These are phyloP conservation scores for Penicillium angulare DNA, from an alignment of 495 filamentous ascomycete species.

Conservation along the genomic window DNA sequence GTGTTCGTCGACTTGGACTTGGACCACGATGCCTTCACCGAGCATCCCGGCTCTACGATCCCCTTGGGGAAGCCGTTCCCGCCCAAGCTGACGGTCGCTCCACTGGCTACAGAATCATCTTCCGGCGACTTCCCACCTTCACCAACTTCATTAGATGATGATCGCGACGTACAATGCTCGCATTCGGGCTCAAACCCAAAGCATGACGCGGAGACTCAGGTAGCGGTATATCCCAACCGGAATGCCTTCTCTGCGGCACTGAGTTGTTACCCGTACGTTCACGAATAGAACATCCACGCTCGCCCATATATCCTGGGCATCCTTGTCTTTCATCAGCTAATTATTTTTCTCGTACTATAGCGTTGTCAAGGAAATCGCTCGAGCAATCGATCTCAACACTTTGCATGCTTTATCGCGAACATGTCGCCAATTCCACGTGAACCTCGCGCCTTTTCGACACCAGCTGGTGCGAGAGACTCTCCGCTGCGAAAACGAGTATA, in stretches of 20 bases:
- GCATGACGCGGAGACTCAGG: background rate
- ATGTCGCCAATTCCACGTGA: conserved; percentile 74
- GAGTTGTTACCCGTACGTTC: conserved; percentile 83
- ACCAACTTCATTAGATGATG: conserved; percentile 11
- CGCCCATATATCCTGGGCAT: background rate
- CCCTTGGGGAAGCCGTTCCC: conserved; percentile 23
- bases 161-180: conserved; percentile 23
- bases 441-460: conserved; percentile 71
- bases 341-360: conserved; percentile 22
- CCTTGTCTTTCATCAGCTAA: background rate
- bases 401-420: conserved; percentile 76
- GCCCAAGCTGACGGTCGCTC: conserved; percentile 23
- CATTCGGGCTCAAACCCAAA: background rate
- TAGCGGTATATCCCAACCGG: conserved; percentile 54
- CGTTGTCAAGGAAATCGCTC: conserved; percentile 71
- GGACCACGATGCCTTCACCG: conserved; percentile 33
- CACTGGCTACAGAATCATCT: background rate
- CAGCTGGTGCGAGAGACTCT: conserved; percentile 70
- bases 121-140: conserved; percentile 11
- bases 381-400: conserved; percentile 77
- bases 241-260: conserved; percentile 74
- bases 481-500: conserved; percentile 71
- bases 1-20: conserved; percentile 48
- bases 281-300: background rate
- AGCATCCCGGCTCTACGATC: conserved; percentile 18